A percentile compares a stretch with the other conserved stretches of the same genome.
phyloP scores from a whole-genome alignment of 768 basidiomycete genomes.

The Holtermanniella nyarrowii region DNA sequence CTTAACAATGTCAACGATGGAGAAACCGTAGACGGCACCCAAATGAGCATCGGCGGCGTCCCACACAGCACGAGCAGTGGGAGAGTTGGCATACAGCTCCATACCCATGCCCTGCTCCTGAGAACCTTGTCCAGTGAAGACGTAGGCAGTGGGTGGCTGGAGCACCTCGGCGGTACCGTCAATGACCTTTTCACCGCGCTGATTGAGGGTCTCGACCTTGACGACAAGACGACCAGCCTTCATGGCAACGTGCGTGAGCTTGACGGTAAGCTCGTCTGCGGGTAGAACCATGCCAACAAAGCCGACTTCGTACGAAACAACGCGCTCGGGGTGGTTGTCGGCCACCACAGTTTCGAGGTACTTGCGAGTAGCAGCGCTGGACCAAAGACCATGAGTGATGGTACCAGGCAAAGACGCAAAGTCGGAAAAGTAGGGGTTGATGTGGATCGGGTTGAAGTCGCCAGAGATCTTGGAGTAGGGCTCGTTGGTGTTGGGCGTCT shows the following conservation, averaged over 20 bases:
- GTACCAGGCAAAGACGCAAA: conserved; percentile 87
- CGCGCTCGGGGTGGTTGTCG: conserved; percentile 81
- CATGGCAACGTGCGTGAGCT: conserved; percentile 83
- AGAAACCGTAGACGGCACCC: conserved; percentile 92
- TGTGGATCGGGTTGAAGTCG: conserved; percentile 97
- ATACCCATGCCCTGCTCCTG: conserved; percentile 99
- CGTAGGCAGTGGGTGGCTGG: conserved; percentile 82
- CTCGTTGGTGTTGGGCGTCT: conserved; percentile 80
- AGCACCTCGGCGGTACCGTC: conserved; percentile 86
- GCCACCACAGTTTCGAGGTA: conserved; percentile 91
- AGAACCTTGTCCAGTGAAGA: conserved; percentile 97
- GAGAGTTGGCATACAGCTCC: conserved; percentile 87
- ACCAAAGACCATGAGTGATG: conserved; percentile 97
- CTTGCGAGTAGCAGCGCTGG: conserved; percentile 83
- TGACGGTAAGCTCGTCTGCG: conserved; percentile 72
- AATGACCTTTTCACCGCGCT: conserved; percentile 78
- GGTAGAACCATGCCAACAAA: conserved; percentile 97
- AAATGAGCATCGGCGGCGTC: conserved; percentile 90
- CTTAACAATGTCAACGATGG: conserved; percentile 96
- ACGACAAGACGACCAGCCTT: conserved; percentile 86
- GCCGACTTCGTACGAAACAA: conserved; percentile 82
- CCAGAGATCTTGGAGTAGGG: conserved; percentile 92
- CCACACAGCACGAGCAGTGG: conserved; percentile 94
- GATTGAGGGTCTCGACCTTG: conserved; percentile 74
- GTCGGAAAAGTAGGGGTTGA: conserved; percentile 96